phyloP scores from a whole-genome alignment of 441 rosid genomes.

The Euphorbia celastroides region DNA sequence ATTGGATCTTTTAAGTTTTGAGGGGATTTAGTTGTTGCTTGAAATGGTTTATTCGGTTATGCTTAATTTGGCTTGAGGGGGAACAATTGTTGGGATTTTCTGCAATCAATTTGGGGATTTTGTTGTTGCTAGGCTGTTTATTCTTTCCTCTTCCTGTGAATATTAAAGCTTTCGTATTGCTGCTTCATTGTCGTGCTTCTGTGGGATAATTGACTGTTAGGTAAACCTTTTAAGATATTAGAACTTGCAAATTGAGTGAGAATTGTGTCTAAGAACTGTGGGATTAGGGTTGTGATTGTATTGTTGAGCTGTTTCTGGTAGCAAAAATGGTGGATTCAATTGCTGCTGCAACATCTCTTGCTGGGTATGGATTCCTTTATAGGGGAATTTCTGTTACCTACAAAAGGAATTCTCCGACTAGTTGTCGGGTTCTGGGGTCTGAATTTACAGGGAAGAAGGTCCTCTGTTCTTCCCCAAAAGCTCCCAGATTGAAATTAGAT shows the following conservation, averaged over 20 bases:
- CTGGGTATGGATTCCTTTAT: slow-evolving; percentile 46
- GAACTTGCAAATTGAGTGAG: slow-evolving; percentile 3
- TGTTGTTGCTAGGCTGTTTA: slow-evolving; percentile 23
- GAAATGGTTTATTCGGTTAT: slow-evolving; percentile 33
- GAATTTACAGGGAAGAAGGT: slow-evolving; percentile 33
- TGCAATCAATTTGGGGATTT: neutral
- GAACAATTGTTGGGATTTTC: neutral
- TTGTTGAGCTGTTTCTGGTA: slow-evolving; percentile 16
- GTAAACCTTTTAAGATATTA: slow-evolving; percentile 8
- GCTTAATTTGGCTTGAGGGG: slow-evolving; percentile 27
- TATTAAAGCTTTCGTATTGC: slow-evolving; percentile 14
- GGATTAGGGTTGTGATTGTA: slow-evolving; percentile 4
- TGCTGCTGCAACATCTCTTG: slow-evolving; percentile 56
- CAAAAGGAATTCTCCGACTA: slow-evolving; percentile 27
- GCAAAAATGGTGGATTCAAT: slow-evolving; percentile 68
- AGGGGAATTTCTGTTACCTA: slow-evolving; percentile 28
- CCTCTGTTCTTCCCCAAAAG: slow-evolving; percentile 18
- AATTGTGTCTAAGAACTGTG: slow-evolving; percentile 16
- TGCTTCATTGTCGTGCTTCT: slow-evolving; percentile 14
- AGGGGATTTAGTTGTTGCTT: slow-evolving; percentile 21
- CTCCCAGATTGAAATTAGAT: slow-evolving; percentile 30
- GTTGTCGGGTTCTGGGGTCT: slow-evolving; percentile 28
- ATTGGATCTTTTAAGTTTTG: slow-evolving; percentile 19
- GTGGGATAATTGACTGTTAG: slow-evolving; percentile 12
- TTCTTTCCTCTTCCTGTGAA: neutral